These are phyloP conservation scores for Omphalotus guepiniiformis DNA, from an alignment of 768 basidiomycete species.

Conservation along the genomic window DNA sequence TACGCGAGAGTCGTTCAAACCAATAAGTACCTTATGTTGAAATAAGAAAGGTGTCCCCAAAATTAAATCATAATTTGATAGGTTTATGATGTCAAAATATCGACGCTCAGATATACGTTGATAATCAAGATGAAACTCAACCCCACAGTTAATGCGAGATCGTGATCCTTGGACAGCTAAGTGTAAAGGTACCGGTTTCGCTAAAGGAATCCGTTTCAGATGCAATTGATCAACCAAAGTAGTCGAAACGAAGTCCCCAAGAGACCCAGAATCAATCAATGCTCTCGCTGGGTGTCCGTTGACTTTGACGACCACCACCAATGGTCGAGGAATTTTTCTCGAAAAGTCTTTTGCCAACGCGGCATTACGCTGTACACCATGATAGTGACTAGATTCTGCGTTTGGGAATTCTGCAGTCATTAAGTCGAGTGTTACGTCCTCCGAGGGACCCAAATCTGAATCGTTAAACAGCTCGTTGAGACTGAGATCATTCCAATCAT, in stretches of 20 bases:
- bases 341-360: conserved; percentile 9
- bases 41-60: conserved; percentile 16
- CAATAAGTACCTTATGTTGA: conserved; percentile 10
- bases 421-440: no score
- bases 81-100: conserved; percentile 23
- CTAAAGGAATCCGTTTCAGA: conserved; percentile 19
- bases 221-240: conserved; percentile 31
- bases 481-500: no score
- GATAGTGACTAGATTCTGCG: no score
- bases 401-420: no score
- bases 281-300: conserved; percentile 28
- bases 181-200: conserved; percentile 29
- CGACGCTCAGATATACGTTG: conserved; percentile 24
- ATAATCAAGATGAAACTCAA: conserved; percentile 23
- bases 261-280: conserved; percentile 33
- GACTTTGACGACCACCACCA: conserved; percentile 25
- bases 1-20: conserved; percentile 5
- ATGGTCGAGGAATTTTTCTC: conserved; percentile 22
- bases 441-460: no score
- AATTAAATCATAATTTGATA: conserved; percentile 22
- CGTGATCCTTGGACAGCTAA: conserved; percentile 36
- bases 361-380: conserved; percentile 10
- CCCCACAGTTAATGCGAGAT: conserved; percentile 27
- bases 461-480: no score
- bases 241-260: conserved; percentile 34